These are phyloP conservation scores for Teunomyces atbi DNA, from an alignment of 805 yeast genomes.

Conservation along the genomic window DNA sequence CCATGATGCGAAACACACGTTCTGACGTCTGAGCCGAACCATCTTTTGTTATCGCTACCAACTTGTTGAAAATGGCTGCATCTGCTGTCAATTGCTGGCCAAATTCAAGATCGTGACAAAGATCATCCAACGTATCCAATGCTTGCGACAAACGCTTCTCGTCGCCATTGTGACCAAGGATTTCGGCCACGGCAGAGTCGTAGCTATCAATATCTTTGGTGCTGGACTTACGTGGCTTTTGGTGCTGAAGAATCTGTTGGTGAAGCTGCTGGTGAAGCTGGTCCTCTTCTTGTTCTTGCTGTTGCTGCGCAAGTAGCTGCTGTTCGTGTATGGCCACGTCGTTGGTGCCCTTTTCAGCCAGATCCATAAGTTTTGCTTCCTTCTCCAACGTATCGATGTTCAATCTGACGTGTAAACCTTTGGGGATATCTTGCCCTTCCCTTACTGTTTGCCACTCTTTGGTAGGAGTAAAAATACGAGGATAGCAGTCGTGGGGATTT, in stretches of 20 bases:
- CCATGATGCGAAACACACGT: constrained; percentile 55
- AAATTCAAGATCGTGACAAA: constrained; percentile 63
- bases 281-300: background rate
- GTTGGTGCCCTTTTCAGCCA: background rate
- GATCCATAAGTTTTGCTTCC: constrained; percentile 62
- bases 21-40: constrained; percentile 39
- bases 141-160: constrained; percentile 20
- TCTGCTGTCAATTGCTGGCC: constrained; percentile 49
- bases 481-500: constrained; percentile 57
- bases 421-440: constrained; percentile 76
- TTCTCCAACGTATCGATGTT: constrained; percentile 68
- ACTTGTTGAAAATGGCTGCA: constrained; percentile 25
- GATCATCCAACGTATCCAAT: constrained; percentile 51
- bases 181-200: constrained; percentile 20
- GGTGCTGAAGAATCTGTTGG: constrained; percentile 4
- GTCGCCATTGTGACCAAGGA: constrained; percentile 18
- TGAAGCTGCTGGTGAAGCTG: background rate
- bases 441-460: constrained; percentile 66
- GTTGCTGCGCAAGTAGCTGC: constrained; percentile 2
- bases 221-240: constrained; percentile 3
- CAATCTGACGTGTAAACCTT: constrained; percentile 73
- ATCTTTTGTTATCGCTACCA: constrained; percentile 12
- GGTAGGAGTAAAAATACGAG: constrained; percentile 60
- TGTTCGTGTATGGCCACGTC: constrained; percentile 9
- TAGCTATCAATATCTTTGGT: constrained; percentile 17